phyloP scores from a whole-genome alignment of 345 rosid species.

The Citropsis articulata region DNA sequence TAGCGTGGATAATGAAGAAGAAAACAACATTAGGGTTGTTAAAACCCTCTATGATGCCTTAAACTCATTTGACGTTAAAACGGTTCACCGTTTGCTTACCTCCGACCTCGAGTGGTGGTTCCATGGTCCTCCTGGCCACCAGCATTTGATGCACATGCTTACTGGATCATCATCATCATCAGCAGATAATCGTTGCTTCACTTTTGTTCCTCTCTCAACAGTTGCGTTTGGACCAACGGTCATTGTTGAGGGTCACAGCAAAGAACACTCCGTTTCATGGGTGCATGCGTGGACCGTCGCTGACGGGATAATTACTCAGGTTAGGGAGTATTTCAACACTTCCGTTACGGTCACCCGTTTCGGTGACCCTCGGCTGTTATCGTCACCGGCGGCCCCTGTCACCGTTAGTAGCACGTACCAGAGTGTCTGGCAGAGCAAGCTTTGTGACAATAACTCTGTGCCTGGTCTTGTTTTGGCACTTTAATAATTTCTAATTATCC shows the following conservation, averaged over 20 bases:
- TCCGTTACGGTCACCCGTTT: constrained; percentile 27
- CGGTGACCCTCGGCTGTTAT: not conserved
- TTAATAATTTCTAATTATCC: not conserved
- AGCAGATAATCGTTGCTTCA: not conserved
- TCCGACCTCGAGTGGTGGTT: constrained; percentile 41
- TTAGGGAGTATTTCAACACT: constrained; percentile 26
- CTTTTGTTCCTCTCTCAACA: constrained; percentile 19
- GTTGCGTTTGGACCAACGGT: constrained; percentile 23
- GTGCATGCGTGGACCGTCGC: constrained; percentile 33
- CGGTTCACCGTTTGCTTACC: constrained; percentile 21
- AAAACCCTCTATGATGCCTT: constrained; percentile 30
- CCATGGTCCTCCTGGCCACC: constrained; percentile 36
- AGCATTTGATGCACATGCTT: constrained; percentile 27
- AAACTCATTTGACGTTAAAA: constrained; percentile 9
- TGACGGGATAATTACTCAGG: constrained; percentile 31
- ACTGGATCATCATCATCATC: constrained; percentile 12
- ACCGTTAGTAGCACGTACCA: not conserved
- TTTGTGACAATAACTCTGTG: constrained; percentile 17
- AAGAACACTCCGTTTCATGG: constrained; percentile 22
- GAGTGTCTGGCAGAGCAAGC: constrained; percentile 29
- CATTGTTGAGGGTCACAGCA: constrained; percentile 25
- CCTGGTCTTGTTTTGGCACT: constrained; percentile 26
- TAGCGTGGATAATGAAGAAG: constrained; percentile 3
- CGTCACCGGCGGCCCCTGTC: not conserved
- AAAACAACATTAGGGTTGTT: constrained; percentile 11